Percentiles rank a stretch among this genome's conserved stretches.
Evolutionary conservation across 2,329 filamentous ascomycete genomes (phyloP).

Genomic region (Leptosphaerulina australis): DNA sequence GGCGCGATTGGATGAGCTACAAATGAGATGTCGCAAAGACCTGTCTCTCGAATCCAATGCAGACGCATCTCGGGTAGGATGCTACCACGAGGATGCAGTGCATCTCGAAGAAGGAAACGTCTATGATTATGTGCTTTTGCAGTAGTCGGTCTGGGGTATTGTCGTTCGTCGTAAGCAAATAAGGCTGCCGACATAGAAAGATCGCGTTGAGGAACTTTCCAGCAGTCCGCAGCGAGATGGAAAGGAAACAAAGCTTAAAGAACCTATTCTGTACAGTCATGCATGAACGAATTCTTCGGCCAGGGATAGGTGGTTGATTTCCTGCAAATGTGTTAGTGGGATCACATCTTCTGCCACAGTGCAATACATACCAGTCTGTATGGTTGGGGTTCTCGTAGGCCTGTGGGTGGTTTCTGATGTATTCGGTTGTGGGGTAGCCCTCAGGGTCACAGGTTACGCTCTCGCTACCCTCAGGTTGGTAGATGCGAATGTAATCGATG

Average conservation of each 20-base stretch:
- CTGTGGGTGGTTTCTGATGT: conserved; percentile 66
- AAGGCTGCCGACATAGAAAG: conserved; percentile 31
- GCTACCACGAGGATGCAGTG: conserved; percentile 17
- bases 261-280: conserved; percentile 56
- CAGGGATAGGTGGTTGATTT: conserved; percentile 60
- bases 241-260: conserved; percentile 7
- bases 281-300: conserved; percentile 67
- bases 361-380: conserved; percentile 63
- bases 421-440: conserved; percentile 69
- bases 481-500: conserved; percentile 73
- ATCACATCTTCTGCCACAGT: neutral
- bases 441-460: conserved; percentile 70
- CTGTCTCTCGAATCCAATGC: conserved; percentile 26
- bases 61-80: conserved; percentile 31
- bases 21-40: conserved; percentile 29
- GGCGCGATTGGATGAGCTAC: conserved; percentile 21
- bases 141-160: conserved; percentile 33
- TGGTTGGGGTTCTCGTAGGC: conserved; percentile 69
- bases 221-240: conserved; percentile 22
- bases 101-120: conserved; percentile 26
- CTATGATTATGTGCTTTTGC: conserved; percentile 42
- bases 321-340: conserved; percentile 43
- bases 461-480: conserved; percentile 65
- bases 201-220: conserved; percentile 22
- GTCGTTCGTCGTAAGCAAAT: conserved; percentile 39